phyloP scores from a whole-genome alignment of 2,329 filamentous ascomycete genomes.

The Fusarium beomiforme region DNA sequence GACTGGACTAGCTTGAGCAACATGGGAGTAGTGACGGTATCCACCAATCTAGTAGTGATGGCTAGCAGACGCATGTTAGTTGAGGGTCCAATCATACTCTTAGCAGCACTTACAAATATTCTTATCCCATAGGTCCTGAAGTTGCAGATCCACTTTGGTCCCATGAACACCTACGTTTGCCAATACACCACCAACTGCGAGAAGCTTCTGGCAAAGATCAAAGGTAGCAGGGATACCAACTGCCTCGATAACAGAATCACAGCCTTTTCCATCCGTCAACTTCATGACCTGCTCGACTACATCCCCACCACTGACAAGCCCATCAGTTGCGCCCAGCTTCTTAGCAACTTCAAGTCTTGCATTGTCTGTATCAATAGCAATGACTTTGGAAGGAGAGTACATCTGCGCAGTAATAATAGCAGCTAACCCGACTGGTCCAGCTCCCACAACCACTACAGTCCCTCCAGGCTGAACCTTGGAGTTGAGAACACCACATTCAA shows the following conservation, averaged over 20 bases:
- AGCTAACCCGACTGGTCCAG: slow-evolving; percentile 66
- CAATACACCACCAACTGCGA: slow-evolving; percentile 63
- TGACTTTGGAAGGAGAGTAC: slow-evolving; percentile 61
- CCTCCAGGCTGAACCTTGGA: slow-evolving; percentile 61
- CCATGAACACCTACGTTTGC: slow-evolving; percentile 70
- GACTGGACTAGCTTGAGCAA: slow-evolving; percentile 57
- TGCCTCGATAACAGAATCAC: slow-evolving; percentile 67
- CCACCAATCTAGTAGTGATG: slow-evolving; percentile 59
- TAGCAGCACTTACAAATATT: slow-evolving; percentile 57
- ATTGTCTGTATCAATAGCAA: slow-evolving; percentile 62
- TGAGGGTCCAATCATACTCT: too few species aligned
- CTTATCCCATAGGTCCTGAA: slow-evolving; percentile 64
- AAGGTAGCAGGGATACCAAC: slow-evolving; percentile 65
- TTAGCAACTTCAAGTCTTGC: slow-evolving; percentile 58
- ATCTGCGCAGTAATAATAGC: slow-evolving; percentile 63
- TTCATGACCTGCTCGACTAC: slow-evolving; percentile 52
- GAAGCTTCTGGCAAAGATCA: slow-evolving; percentile 61
- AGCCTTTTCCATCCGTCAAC: slow-evolving; percentile 61
- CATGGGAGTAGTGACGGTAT: slow-evolving; percentile 59
- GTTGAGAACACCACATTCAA: slow-evolving; percentile 64
- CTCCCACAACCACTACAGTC: slow-evolving; percentile 64
- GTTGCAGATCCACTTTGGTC: slow-evolving; percentile 59
- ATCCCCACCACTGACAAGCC: slow-evolving; percentile 51
- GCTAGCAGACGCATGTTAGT: slow-evolving; percentile 37
- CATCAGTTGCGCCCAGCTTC: slow-evolving; percentile 58